phyloP scores from a whole-genome alignment of 2,329 filamentous ascomycete genomes.

The Phialophora chinensis region DNA sequence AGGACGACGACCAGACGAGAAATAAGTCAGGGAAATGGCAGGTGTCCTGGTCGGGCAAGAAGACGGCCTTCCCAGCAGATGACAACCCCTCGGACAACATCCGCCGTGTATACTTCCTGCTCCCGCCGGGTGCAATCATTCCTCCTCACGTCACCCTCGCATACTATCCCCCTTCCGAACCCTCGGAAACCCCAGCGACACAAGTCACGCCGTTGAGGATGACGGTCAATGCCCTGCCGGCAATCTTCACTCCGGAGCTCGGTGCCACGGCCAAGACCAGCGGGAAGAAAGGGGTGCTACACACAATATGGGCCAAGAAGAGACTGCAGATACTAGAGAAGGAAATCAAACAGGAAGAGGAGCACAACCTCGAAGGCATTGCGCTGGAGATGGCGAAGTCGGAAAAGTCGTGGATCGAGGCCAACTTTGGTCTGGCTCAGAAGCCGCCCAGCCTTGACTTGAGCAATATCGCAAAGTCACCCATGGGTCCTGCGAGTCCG shows the following conservation, averaged over 20 bases:
- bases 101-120: conserved; percentile 77
- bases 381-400: conserved; percentile 82
- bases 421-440: conserved; percentile 72
- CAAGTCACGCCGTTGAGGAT: conserved; percentile 49
- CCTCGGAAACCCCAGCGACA: conserved; percentile 17
- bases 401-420: conserved; percentile 83
- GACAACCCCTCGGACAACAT: conserved; percentile 61
- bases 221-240: conserved; percentile 79
- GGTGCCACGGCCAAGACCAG: conserved; percentile 69
- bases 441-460: conserved; percentile 42
- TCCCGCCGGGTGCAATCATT: conserved; percentile 73
- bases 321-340: conserved; percentile 74
- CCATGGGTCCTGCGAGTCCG: conserved; percentile 60
- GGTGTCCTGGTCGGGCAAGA: conserved; percentile 83
- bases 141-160: conserved; percentile 74
- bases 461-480: conserved; percentile 37
- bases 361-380: conserved; percentile 77
- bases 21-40: conserved; percentile 68
- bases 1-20: conserved; percentile 62
- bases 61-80: conserved; percentile 69
- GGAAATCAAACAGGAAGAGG: conserved; percentile 77
- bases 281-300: conserved; percentile 80
- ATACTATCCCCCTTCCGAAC: conserved; percentile 55
- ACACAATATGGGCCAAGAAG: conserved; percentile 89
- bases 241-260: conserved; percentile 80